Evolutionary conservation across 2,329 filamentous ascomycete genomes (phyloP).

Genomic region (Thyridium curvatum): DNA sequence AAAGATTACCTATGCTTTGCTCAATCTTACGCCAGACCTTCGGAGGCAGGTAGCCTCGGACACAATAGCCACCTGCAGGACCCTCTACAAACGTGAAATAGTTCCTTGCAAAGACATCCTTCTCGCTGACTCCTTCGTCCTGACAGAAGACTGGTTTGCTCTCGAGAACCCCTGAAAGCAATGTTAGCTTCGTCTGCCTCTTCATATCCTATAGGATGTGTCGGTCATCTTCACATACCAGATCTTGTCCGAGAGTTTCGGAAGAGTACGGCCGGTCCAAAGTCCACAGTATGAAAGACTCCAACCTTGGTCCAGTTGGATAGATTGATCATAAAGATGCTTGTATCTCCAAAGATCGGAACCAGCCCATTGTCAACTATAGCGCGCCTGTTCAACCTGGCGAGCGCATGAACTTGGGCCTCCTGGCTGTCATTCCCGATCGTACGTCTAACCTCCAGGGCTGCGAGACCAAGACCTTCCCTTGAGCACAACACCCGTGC

Average conservation of each 20-base stretch:
- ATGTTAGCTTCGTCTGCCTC: neutral
- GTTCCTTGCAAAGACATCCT: constrained; percentile 4
- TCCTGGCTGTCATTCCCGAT: constrained; percentile 10
- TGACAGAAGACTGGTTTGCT: constrained; percentile 1
- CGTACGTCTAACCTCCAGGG: constrained; percentile 6
- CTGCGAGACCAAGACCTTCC: constrained; percentile 9
- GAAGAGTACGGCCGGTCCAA: constrained; percentile 9
- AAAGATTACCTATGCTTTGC: constrained; percentile 3
- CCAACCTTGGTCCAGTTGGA: constrained; percentile 10
- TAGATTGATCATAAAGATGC: neutral
- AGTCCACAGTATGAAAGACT: constrained; percentile 10
- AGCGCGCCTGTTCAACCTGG: constrained; percentile 12
- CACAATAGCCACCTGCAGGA: constrained; percentile 10
- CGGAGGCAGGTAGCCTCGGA: constrained; percentile 6
- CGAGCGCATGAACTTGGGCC: constrained; percentile 11
- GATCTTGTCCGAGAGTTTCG: too few species aligned
- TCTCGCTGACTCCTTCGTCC: neutral
- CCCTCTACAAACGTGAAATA: constrained; percentile 10
- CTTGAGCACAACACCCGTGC: constrained; percentile 2
- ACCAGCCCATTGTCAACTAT: constrained; percentile 6
- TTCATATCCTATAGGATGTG: constrained; percentile 1
- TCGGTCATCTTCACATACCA: too few species aligned
- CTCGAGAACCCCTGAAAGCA: neutral
- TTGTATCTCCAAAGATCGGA: neutral
- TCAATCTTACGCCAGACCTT: constrained; percentile 7